A percentile compares a stretch with the other conserved stretches of the same genome.
Evolutionary conservation across 768 basidiomycete species (phyloP).

Genomic region (Lentinula lateritia): DNA sequence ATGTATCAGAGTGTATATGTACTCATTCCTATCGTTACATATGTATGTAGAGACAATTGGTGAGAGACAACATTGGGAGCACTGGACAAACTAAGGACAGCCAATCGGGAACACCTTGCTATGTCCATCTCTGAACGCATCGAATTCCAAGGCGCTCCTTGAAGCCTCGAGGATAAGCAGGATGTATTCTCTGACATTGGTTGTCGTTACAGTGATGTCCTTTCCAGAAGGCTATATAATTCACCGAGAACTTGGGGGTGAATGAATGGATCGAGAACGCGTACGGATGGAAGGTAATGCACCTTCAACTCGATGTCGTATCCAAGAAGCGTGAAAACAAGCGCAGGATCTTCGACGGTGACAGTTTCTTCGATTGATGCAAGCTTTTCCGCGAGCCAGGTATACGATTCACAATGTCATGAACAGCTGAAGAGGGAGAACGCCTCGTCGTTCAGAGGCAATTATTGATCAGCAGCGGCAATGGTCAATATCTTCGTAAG

Average conservation of each 20-base stretch:
- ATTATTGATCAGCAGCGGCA: slow-evolving; percentile 30
- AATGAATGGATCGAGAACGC: too few species aligned
- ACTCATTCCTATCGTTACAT: too few species aligned
- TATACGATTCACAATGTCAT: background rate
- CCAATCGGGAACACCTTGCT: slow-evolving; percentile 98
- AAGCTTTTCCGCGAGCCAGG: slow-evolving; percentile 49
- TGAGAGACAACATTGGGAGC: too few species aligned
- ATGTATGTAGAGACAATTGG: too few species aligned
- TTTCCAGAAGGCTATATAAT: slow-evolving; percentile 64
- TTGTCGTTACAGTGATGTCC: slow-evolving; percentile 74
- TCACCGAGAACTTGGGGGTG: too few species aligned
- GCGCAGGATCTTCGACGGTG: slow-evolving; percentile 31
- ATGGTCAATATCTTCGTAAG: slow-evolving; percentile 74
- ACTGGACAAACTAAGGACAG: too few species aligned
- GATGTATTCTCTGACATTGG: slow-evolving; percentile 88
- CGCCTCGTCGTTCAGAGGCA: slow-evolving; percentile 50
- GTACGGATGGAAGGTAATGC: slow-evolving; percentile 14
- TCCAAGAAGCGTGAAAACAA: too few species aligned
- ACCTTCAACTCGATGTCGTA: slow-evolving; percentile 68
- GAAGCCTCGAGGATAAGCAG: slow-evolving; percentile 76
- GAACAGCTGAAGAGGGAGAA: background rate
- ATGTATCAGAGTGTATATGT: too few species aligned
- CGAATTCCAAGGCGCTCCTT: slow-evolving; percentile 72
- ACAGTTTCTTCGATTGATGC: slow-evolving; percentile 50
- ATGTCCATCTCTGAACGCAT: slow-evolving; percentile 92